These are phyloP conservation scores for Phaseolus lunatus DNA, from an alignment of 306 rosid genomes.

Conservation along the genomic window DNA sequence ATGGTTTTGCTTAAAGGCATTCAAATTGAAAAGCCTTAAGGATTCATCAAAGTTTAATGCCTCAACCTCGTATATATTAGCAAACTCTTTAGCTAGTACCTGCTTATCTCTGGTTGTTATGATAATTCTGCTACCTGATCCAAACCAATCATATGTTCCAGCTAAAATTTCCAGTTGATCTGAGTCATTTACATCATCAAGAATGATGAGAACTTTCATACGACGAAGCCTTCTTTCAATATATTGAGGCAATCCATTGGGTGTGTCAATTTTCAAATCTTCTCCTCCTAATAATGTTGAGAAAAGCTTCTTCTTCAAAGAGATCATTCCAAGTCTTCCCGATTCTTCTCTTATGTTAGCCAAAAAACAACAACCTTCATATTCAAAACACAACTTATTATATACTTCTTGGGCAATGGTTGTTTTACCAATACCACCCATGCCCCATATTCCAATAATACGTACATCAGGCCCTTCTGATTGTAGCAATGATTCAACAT, in stretches of 20 bases:
- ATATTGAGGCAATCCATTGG: background rate
- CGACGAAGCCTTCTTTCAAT: constrained; percentile 4
- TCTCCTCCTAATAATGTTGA: background rate
- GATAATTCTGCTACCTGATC: constrained; percentile 25
- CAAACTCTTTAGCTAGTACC: background rate
- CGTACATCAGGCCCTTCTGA: background rate
- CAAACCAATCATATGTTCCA: constrained; percentile 16
- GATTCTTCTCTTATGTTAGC: constrained; percentile 31
- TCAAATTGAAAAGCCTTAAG: constrained; percentile 12
- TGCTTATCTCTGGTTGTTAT: constrained; percentile 35
- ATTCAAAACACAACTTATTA: background rate
- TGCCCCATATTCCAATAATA: constrained; percentile 42
- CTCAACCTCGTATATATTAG: background rate
- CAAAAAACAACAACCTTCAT: constrained; percentile 23
- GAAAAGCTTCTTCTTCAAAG: constrained; percentile 20
- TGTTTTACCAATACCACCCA: constrained; percentile 42
- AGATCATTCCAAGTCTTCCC: background rate
- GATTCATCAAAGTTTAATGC: background rate
- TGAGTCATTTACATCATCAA: constrained; percentile 36
- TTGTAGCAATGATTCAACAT: constrained; percentile 27
- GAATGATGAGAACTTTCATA: constrained; percentile 31
- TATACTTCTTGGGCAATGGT: constrained; percentile 29
- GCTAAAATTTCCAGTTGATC: constrained; percentile 1
- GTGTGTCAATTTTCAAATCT: background rate
- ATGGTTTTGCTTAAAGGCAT: constrained; percentile 19